Evolutionary conservation across 2,329 filamentous ascomycete genomes (phyloP), one percentile per base, ranked within the genome.

Genomic region (Xylariaceae sp.): DNA sequence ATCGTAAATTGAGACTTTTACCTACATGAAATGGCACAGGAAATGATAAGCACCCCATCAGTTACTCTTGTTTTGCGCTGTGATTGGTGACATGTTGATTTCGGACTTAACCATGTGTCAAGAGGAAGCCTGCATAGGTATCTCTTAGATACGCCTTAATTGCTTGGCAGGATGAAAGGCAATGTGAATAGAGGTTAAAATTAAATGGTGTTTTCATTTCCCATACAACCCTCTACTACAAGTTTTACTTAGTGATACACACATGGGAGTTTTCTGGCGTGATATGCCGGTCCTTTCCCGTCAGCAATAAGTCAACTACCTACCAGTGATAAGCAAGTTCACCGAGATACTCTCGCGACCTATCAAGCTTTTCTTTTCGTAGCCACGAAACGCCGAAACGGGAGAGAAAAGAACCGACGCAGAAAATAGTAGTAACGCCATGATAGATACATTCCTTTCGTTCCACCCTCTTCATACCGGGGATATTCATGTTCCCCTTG

Each of bases 331-430:
- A 40, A 40, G 39, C 39, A 5, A 7, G 6, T 39, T 39, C 7
- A 39, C 35, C 35, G 7, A 12, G 35, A 39, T 12, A 39, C 26
- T 43, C 11, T 43, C 39, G 58, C 43, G 59, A 47, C 52, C 53
- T 30, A 30, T 51, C 51, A 40, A 49, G 59, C 53, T 67, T 67
- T 51, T 60, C 50, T 67, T 67, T 65, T 59, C 47, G 59, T 62
- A 62, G 60, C 66, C 64, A 59, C 55, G 35, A 19, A 69, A 68
- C 66, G 65, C 65, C 63, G 54, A 41, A 46, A 57, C 44, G 42
- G 34, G 19, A 19, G 19, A 57, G 55, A 54, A 30, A 53, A 48
- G 53, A 43, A 52, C 27, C 7, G 6, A 30, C 2, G 27, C 7
- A 30, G 12, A 32, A 29, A 45, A 45, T 19, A 6, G 26, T 7